Evolutionary conservation across 441 rosid species (phyloP), one percentile per base, ranked within the genome.

Genomic region (Metrosideros polymorpha): DNA sequence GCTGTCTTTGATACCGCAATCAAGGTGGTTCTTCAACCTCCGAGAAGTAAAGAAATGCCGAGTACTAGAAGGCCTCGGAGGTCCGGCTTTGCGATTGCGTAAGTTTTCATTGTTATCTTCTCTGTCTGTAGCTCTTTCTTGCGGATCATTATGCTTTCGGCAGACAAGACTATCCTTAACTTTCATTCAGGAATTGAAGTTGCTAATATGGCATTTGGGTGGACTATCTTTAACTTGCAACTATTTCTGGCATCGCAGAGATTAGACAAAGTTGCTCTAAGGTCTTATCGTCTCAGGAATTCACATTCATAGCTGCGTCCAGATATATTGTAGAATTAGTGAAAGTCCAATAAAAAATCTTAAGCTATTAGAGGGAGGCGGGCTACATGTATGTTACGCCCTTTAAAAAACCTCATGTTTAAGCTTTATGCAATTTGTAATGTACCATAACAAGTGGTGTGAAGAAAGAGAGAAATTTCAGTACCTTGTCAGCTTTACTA

Each of bases 11-110:
- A 98, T 89, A 95, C 97, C 43, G 98, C 98, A 19, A 96, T 98
- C 92, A 98, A 98, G 90, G 98, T 94, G 85, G 98, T 98, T 91
- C 95, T 98, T 91, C 99, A 96, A 92, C 98, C 99, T 83, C 95
- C 96, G 0, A 94, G 97, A 93, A 96, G 95, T 93, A 96, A 92
- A 85, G 98, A 97, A 86, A 89, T 92, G 83, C 84, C 91, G 4
- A 92, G 93, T 88, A 94, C 87, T 92, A 96, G 92, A 90, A 94
- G 93, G 87, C 95, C 88, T 24, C 91, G 92, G 77, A 91, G 95
- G 87, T 93, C 97, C 35, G 94, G 97, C 77, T 90, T 96, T 84
- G 91, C 93, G 32, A 91, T 95, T 86, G 96, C 89, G 99, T 98
- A 89, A 95, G 99, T 86, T 56, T 17, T 82, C 66, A 39, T 0